Base-by-base conservation (phyloP, 139 green algal genomes). In the Trebouxia sp. region DNA sequence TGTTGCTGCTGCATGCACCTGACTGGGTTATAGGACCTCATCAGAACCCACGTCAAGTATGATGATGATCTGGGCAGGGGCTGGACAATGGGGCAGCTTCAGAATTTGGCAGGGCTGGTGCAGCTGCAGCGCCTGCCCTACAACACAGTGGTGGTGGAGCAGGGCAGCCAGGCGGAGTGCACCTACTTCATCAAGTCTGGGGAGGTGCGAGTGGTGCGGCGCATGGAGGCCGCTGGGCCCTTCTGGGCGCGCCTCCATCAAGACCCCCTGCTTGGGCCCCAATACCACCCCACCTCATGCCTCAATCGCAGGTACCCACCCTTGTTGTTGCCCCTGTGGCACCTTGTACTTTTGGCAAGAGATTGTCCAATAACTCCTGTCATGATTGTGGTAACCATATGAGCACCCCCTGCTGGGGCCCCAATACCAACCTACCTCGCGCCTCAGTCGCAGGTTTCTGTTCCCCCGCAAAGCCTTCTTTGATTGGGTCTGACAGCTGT, bases 181-280 rank as follows among this genome's bases (percentile, higher is more conserved):
- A 74, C 82, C 26, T 85, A 70, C 47, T 85, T 85, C 45, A 78
- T 85, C 37, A 82, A 85, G 42, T 76, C 43, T 43, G 82, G 82
- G 12, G 53, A 77, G 55, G 82, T 85, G 41, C n/a, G 82, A 14
- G 51, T 85, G 20, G 75, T 85, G 35, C 50, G 82, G 30, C 56
- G 82, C 50, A 85, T 85, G 75, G 28, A 58, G 37, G 42, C 82
- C 7, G 32, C 35, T n/a, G 26, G 15, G 39, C 45, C 17, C 56
- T 50, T 48, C 55, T 48, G 66, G 39, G 35, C 42, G 1, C 32
- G 32, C 32, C 79, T 83, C 28, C 43, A 11, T 20, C n/a, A 66
- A 42, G 79, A 83, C 79, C 65, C 79, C 35, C 67, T 80, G 11
- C 43, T 83, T 43, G 80, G 39, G 0, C 24, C 79, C 28, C 43